Evolutionary conservation across 768 basidiomycete genomes (phyloP), one percentile per base, ranked within the genome.

Genomic region (Cantharellus cinnabarinus): DNA sequence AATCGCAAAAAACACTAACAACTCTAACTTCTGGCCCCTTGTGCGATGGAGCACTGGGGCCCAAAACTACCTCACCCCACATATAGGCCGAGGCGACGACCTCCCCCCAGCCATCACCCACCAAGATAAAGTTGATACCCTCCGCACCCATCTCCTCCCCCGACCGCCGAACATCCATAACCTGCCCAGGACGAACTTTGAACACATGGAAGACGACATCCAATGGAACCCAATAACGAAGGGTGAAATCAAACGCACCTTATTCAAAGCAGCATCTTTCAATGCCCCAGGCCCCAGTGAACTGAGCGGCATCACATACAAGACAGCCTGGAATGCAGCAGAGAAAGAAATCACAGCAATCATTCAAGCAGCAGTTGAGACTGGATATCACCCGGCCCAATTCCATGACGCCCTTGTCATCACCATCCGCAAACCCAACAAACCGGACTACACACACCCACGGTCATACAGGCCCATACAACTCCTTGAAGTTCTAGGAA

Each of bases 401-500:
- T 62, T 56, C 42, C 55, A 58, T 38, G 20, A 57, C 2, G 58
- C 61, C 4, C 67, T 71, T 0, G 68, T 59, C 35, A 7, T 60
- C 38, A 60, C 68, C 1, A 63, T 73, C 0, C 59, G 62, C 3
- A 74, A 74, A 66, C 69, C 69, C 0, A 63, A 66, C 38, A 74
- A 74, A 59, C 66, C 67, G 0, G 67, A 72, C 64, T 72, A 73
- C 63, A 66, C 68, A 0, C 64, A 68, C 55, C 68, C 70, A 0
- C 53, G 66, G 4, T 66, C 73, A 1, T 74, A 72, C 64, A 56
- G 67, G 0, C 69, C 68, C 0, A 72, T 73, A 37, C 66, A 64
- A 5, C 67, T 72, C 5, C 65, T 71, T 0, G 70, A 72, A 44
- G 69, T 67, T 58, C 57, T 72, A 0, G 69, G 71, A 2, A 73